phyloP scores from a whole-genome alignment of 2,329 filamentous ascomycete species.

The Rhinocladiella mackenziei region DNA sequence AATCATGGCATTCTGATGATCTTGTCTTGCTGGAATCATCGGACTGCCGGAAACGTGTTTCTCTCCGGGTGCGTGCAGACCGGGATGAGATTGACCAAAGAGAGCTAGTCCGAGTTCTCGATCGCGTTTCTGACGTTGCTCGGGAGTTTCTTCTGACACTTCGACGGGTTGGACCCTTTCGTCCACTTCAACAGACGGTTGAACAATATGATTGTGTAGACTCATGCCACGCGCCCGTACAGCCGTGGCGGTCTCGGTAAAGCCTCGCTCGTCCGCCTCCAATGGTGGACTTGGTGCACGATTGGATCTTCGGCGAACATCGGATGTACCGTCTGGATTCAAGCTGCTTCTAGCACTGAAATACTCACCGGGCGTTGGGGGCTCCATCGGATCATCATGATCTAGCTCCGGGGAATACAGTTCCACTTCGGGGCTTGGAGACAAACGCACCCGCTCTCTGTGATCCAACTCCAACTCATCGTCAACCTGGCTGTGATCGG shows the following conservation, averaged over 20 bases:
- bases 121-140: slow-evolving; percentile 46
- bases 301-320: slow-evolving; percentile 42
- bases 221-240: slow-evolving; percentile 59
- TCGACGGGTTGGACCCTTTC: slow-evolving; percentile 35
- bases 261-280: slow-evolving; percentile 93
- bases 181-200: slow-evolving; percentile 35
- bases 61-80: slow-evolving; percentile 48
- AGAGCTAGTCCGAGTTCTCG: slow-evolving; percentile 33
- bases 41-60: slow-evolving; percentile 38
- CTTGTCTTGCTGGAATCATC: slow-evolving; percentile 26
- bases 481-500: slow-evolving; percentile 66
- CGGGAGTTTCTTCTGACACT: slow-evolving; percentile 31
- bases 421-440: slow-evolving; percentile 89
- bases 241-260: slow-evolving; percentile 88
- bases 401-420: slow-evolving; percentile 84
- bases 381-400: slow-evolving; percentile 56
- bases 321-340: slow-evolving; percentile 32
- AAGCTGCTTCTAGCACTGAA: slow-evolving; percentile 52
- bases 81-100: slow-evolving; percentile 45
- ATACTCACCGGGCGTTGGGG: slow-evolving; percentile 60
- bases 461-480: slow-evolving; percentile 63
- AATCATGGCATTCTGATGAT: slow-evolving; percentile 12
- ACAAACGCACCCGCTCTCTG: slow-evolving; percentile 62
- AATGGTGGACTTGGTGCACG: slow-evolving; percentile 81
- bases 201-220: slow-evolving; percentile 39